These are phyloP conservation scores for Chlorella sp. DNA, from an alignment of 139 green algal genomes.

Conservation along the genomic window DNA sequence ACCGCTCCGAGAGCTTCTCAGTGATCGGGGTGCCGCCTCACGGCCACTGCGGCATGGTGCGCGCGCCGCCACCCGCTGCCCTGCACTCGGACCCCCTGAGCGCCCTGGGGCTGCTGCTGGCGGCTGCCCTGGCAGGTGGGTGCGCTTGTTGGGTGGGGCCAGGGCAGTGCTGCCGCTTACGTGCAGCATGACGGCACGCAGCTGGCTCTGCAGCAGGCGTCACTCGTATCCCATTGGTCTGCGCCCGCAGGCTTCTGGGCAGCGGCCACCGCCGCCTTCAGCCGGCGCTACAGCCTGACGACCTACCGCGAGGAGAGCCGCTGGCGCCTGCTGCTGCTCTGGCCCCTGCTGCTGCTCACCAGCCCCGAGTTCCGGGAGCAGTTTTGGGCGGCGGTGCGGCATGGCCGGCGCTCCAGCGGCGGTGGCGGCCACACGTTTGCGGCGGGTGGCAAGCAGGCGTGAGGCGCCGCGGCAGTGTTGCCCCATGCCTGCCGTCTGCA, in stretches of 20 bases:
- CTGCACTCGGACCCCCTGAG: not conserved
- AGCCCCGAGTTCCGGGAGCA: constrained; percentile 17
- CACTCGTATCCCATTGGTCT: not conserved
- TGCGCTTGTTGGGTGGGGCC: too few relatives aligned
- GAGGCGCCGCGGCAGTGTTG: too few relatives aligned
- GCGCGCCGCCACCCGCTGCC: not conserved
- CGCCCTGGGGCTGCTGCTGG: not conserved
- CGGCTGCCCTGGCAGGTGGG: constrained; percentile 5
- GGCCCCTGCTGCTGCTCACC: constrained; percentile 17
- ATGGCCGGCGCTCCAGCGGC: not conserved
- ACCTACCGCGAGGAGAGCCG: constrained; percentile 11
- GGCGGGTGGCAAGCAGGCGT: constrained; percentile 4
- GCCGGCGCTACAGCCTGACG: constrained; percentile 2
- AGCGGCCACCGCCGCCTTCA: not conserved
- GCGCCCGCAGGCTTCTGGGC: constrained; percentile 5
- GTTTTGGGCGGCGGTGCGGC: constrained; percentile 17
- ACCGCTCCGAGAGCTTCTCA: constrained; percentile 4
- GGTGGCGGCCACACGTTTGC: not conserved
- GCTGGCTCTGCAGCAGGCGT: not conserved
- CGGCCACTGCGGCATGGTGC: not conserved
- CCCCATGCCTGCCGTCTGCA: too few relatives aligned
- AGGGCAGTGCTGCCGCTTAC: not conserved
- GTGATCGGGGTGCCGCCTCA: constrained; percentile 7
- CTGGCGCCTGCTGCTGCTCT: constrained; percentile 19
- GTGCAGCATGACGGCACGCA: not conserved